These are phyloP conservation scores for Takakia lepidozioides DNA, from an alignment of 225 moss, liverwort and hornwort genomes.

Conservation along the genomic window DNA sequence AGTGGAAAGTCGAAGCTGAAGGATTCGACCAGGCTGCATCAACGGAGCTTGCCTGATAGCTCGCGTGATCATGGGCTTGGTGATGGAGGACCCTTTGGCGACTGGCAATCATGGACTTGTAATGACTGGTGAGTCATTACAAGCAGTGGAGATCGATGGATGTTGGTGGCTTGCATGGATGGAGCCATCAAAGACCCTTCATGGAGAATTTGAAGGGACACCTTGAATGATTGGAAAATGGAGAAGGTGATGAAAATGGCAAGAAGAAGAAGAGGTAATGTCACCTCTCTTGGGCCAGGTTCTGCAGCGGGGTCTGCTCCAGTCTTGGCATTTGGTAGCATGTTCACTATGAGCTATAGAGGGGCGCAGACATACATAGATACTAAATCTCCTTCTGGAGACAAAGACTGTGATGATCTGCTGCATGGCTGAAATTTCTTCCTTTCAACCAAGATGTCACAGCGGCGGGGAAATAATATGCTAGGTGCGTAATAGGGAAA, in stretches of 20 bases:
- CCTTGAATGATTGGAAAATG: conserved; percentile 15
- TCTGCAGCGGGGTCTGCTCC: conserved; percentile 8
- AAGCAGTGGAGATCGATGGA: not conserved
- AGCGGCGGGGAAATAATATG: conserved; percentile 12
- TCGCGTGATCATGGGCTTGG: not conserved
- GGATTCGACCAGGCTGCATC: not conserved
- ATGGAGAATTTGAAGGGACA: not conserved
- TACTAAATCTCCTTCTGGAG: conserved; percentile 12
- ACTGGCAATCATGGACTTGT: no score
- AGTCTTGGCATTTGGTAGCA: conserved; percentile 43
- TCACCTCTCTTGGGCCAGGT: conserved; percentile 22
- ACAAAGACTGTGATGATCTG: conserved; percentile 20
- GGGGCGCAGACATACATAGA: conserved; percentile 19
- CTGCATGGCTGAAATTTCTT: conserved; percentile 10
- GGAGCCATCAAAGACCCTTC: conserved; percentile 4
- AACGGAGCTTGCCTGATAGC: conserved; percentile 1
- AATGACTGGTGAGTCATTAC: no score
- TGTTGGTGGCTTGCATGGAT: not conserved
- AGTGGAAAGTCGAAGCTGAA: not conserved
- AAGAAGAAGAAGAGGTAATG: conserved; percentile 7
- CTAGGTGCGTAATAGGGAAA: conserved; percentile 2
- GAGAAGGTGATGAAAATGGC: conserved; percentile 10
- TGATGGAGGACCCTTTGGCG: no score
- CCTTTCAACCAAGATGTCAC: conserved; percentile 16
- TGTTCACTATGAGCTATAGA: conserved; percentile 26